Conservation (phyloP, 2,329 filamentous ascomycete genomes). For the Monilinia polystroma region DNA sequence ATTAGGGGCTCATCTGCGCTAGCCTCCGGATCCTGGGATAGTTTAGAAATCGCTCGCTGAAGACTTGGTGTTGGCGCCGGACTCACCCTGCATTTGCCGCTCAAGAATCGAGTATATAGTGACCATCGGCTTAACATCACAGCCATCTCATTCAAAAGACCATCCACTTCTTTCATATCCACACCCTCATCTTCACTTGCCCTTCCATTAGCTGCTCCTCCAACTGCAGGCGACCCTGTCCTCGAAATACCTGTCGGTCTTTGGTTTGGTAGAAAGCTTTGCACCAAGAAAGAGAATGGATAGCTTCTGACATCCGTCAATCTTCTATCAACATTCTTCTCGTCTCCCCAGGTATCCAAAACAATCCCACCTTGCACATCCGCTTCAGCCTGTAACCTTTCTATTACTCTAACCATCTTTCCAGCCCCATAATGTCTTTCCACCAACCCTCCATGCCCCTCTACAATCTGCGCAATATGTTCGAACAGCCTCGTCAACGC, state of each 20-base stretch:
- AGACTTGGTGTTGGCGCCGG: conserved; percentile 27
- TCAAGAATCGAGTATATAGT: conserved; percentile 84
- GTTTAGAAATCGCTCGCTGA: conserved; percentile 39
- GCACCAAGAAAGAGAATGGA: conserved; percentile 93
- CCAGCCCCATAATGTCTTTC: conserved; percentile 90
- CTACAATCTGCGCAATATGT: conserved; percentile 95
- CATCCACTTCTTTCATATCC: conserved; percentile 95
- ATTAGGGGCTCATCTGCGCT: conserved; percentile 57
- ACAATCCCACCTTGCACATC: conserved; percentile 96
- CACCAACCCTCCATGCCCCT: conserved; percentile 85
- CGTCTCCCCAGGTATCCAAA: conserved; percentile 92
- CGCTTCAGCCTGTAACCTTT: conserved; percentile 87
- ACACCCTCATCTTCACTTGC: conserved; percentile 85
- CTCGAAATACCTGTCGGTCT: conserved; percentile 63
- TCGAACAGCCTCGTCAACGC: conserved; percentile 91
- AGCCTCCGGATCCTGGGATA: conserved; percentile 49
- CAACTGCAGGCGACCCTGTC: conserved; percentile 72
- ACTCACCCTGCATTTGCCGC: conserved; percentile 78
- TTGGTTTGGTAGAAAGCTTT: conserved; percentile 80
- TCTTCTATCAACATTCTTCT: conserved; percentile 77
- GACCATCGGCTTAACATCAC: conserved; percentile 94
- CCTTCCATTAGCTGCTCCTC: conserved; percentile 53
- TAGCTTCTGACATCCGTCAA: conserved; percentile 97
- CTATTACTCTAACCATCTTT: conserved; percentile 93
- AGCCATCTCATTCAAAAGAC: conserved; percentile 79